Evolutionary conservation across 768 basidiomycete genomes (phyloP).

Genomic region (Lentinula boryana): DNA sequence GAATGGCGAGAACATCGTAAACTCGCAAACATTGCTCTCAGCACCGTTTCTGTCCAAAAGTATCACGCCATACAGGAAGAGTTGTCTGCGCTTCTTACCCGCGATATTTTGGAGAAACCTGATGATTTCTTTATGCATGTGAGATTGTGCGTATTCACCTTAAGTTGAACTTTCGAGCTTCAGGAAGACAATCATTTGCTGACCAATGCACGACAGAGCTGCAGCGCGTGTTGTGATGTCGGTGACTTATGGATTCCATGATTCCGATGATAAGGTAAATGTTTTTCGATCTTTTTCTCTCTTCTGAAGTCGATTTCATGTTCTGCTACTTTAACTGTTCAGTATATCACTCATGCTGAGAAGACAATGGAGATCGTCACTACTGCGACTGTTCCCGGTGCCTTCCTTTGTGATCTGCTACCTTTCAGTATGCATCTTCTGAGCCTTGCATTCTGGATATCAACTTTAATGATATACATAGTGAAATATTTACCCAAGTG

Average conservation of each 20-base stretch:
- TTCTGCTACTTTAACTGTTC: not conserved
- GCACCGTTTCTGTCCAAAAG: conserved; percentile 20
- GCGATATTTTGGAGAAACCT: conserved; percentile 11
- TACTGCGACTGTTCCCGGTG: conserved; percentile 19
- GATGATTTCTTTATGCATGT: conserved; percentile 15
- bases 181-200: not conserved
- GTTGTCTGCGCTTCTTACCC: conserved; percentile 12
- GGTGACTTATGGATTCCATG: conserved; percentile 19
- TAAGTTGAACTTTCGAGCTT: not conserved
- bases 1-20: conserved; percentile 21
- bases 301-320: not conserved
- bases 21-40: conserved; percentile 23
- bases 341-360: conserved; percentile 25
- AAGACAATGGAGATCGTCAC: conserved; percentile 18
- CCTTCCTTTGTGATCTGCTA: conserved; percentile 21
- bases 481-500: conserved; percentile 21
- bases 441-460: too few species aligned
- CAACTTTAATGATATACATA: not conserved
- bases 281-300: too few species aligned
- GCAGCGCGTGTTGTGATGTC: conserved; percentile 15
- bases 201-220: conserved; percentile 2
- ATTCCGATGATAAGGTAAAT: conserved; percentile 16
- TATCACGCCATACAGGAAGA: conserved; percentile 26
- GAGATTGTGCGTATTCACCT: conserved; percentile 9
- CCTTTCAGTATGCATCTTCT: conserved; percentile 14